Conservation (phyloP, 257 asterid species). For the Nicotiana tabacum region DNA sequence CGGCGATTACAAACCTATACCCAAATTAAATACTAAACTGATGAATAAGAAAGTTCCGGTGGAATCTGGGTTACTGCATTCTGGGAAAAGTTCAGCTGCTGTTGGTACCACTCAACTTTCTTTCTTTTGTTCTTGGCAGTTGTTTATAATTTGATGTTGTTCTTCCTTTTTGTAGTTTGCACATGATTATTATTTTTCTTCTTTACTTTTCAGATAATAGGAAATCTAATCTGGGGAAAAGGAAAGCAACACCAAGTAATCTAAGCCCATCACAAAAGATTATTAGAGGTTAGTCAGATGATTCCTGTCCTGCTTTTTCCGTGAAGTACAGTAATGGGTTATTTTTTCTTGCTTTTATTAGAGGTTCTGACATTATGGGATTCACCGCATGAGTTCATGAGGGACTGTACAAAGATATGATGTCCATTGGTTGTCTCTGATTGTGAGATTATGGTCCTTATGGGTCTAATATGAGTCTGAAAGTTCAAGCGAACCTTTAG, state of each 20-base stretch:
- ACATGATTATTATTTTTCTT: conserved; percentile 5
- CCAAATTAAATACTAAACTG: conserved; percentile 21
- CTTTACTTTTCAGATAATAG: conserved; percentile 31
- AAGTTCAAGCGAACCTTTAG: neutral
- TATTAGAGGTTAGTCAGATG: conserved; percentile 56
- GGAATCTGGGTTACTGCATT: conserved; percentile 29
- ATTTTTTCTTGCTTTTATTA: neutral
- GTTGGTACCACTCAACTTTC: conserved; percentile 24
- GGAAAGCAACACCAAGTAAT: conserved; percentile 30
- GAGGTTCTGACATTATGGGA: neutral
- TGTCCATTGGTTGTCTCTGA: neutral
- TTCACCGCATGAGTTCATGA: neutral
- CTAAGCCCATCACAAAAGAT: conserved; percentile 79
- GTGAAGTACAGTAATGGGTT: neutral
- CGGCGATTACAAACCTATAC: conserved; percentile 37
- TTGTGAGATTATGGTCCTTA: neutral
- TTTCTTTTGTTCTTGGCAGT: neutral
- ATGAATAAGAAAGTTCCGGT: conserved; percentile 26
- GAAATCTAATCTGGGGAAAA: conserved; percentile 42
- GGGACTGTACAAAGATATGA: conserved; percentile 3
- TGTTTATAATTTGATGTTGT: neutral
- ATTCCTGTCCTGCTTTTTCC: conserved; percentile 10
- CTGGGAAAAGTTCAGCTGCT: conserved; percentile 27
- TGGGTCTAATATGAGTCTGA: neutral
- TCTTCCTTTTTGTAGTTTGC: neutral